A percentile compares a stretch with the other conserved stretches of the same genome.
phyloP scores from a whole-genome alignment of 495 filamentous ascomycete genomes.

The Lichina pygmaea region DNA sequence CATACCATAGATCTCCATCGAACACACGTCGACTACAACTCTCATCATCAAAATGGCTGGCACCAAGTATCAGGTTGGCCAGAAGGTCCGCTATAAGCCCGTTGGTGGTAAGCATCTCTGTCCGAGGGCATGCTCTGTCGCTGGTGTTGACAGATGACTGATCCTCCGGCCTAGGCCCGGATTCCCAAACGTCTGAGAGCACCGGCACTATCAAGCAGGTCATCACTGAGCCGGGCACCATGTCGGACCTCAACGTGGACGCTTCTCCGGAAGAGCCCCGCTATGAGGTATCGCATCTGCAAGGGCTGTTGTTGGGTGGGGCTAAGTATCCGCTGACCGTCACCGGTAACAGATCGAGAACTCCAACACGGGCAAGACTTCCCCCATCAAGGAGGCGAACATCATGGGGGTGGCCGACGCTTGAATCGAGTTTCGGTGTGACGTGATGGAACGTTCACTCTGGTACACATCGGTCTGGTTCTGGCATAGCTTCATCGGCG shows the following conservation, averaged over 20 bases:
- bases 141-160: not conserved
- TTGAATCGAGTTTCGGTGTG: not conserved
- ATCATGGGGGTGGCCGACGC: constrained; percentile 12
- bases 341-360: constrained; percentile 13
- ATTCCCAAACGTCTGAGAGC: constrained; percentile 15
- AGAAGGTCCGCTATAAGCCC: constrained; percentile 17
- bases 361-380: constrained; percentile 16
- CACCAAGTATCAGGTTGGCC: constrained; percentile 3
- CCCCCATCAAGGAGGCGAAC: constrained; percentile 16
- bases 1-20: too few relatives aligned
- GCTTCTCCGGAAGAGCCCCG: constrained; percentile 13
- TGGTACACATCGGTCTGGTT: not conserved
- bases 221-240: constrained; percentile 14
- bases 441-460: not conserved
- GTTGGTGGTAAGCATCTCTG: constrained; percentile 10
- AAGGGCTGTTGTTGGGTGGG: not conserved
- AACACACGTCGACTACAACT: too few relatives aligned
- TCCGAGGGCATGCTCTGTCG: not conserved
- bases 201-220: constrained; percentile 14
- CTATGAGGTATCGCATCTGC: constrained; percentile 12
- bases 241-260: constrained; percentile 16
- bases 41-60: too few relatives aligned
- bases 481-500: too few relatives aligned
- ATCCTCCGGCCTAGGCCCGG: constrained; percentile 8
- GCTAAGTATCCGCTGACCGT: not conserved